Evolutionary conservation across 768 basidiomycete genomes (phyloP).

Genomic region (Cystofilobasidium bisporidii): DNA sequence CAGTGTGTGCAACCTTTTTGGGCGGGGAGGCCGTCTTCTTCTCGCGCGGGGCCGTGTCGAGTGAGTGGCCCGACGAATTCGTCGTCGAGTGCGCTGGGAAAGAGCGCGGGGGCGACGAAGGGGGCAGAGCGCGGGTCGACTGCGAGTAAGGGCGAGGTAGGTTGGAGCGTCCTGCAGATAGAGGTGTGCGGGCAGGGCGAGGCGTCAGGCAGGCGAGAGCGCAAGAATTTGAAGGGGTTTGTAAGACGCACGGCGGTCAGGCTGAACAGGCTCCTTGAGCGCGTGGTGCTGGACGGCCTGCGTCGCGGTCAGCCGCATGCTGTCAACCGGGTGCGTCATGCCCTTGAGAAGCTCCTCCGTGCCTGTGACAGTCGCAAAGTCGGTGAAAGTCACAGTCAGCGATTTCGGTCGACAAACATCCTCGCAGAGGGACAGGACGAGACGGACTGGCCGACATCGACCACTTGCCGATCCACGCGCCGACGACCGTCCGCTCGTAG

Average conservation of each 20-base stretch:
- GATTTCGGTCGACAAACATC: too few species aligned
- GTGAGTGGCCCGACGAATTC: not conserved
- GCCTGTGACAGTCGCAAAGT: not conserved
- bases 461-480: constrained; percentile 80
- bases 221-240: too few species aligned
- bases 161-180: not conserved
- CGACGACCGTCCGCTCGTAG: constrained; percentile 65
- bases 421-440: too few species aligned
- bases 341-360: constrained; percentile 19
- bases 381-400: not conserved
- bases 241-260: not conserved
- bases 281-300: constrained; percentile 12
- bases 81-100: not conserved
- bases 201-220: too few species aligned
- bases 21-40: constrained; percentile 6
- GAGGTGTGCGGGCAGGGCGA: too few species aligned
- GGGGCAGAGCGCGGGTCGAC: not conserved
- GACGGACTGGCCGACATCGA: constrained; percentile 50
- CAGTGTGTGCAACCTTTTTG: not conserved
- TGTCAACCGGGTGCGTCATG: constrained; percentile 20
- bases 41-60: not conserved
- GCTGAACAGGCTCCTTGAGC: not conserved
- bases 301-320: not conserved
- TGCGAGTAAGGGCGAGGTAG: not conserved
- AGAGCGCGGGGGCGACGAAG: not conserved